Evolutionary conservation across 495 filamentous ascomycete genomes (phyloP).

Genomic region (Ascodesmis nigricans): DNA sequence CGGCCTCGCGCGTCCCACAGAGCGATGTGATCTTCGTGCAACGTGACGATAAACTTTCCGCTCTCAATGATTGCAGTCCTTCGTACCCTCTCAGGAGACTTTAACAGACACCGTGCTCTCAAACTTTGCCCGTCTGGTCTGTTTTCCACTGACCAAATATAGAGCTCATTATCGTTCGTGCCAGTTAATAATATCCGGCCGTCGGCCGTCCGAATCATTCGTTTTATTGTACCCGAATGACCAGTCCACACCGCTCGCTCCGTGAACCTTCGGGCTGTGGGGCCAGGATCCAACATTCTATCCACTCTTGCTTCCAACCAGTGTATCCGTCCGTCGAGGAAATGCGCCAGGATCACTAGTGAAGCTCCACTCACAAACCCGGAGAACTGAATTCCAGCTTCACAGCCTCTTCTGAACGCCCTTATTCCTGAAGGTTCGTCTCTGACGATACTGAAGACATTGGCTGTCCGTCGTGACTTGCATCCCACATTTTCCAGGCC

Average conservation of each 20-base stretch:
- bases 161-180: constrained; percentile 53
- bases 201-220: constrained; percentile 61
- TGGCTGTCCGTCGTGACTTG: constrained; percentile 41
- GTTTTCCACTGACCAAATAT: constrained; percentile 78
- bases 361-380: constrained; percentile 40
- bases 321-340: constrained; percentile 66
- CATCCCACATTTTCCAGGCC: constrained; percentile 74
- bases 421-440: constrained; percentile 30
- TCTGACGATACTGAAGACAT: constrained; percentile 76
- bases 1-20: constrained; percentile 34
- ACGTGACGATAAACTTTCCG: constrained; percentile 56
- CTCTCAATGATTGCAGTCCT: constrained; percentile 46
- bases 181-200: constrained; percentile 63
- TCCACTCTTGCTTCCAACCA: constrained; percentile 64
- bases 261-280: constrained; percentile 37
- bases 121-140: constrained; percentile 31
- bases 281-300: constrained; percentile 56
- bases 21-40: constrained; percentile 53
- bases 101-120: constrained; percentile 22
- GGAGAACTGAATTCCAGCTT: constrained; percentile 43
- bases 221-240: constrained; percentile 58
- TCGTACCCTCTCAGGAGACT: not conserved
- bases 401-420: constrained; percentile 1
- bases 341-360: constrained; percentile 59
- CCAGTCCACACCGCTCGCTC: constrained; percentile 53